These are phyloP conservation scores for Trichophyton verrucosum DNA, from an alignment of 2,329 filamentous ascomycete species.

Conservation along the genomic window DNA sequence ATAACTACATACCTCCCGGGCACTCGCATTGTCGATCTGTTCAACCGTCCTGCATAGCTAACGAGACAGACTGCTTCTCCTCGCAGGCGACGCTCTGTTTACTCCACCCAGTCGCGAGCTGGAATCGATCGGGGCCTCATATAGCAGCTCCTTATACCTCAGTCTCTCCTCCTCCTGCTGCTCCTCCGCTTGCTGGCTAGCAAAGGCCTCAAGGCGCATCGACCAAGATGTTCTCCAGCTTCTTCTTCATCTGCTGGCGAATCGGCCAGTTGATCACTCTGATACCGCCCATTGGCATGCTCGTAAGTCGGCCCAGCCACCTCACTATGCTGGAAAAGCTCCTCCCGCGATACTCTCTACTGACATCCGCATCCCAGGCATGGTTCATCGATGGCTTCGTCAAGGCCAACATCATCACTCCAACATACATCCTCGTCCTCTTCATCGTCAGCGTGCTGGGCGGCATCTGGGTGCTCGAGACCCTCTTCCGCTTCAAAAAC, in stretches of 20 bases:
- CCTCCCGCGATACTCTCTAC: neutral
- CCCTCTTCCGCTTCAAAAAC: constrained; percentile 46
- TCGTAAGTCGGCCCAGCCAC: constrained; percentile 27
- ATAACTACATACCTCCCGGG: neutral
- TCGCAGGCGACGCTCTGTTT: neutral
- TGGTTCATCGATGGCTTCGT: constrained; percentile 52
- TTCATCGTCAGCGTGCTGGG: constrained; percentile 54
- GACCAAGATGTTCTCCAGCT: constrained; percentile 37
- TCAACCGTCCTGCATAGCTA: neutral
- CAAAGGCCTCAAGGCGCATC: constrained; percentile 31
- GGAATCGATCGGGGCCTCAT: no score
- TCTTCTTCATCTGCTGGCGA: constrained; percentile 52
- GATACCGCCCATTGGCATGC: constrained; percentile 52
- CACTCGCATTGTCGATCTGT: constrained; percentile 1
- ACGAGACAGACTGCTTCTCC: no score
- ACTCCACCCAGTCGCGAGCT: neutral
- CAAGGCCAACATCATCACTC: constrained; percentile 45
- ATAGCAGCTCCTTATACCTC: no score
- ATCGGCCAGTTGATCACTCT: constrained; percentile 49
- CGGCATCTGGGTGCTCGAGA: constrained; percentile 49
- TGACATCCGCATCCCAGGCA: constrained; percentile 23
- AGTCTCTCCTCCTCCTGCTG: neutral
- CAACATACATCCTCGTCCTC: constrained; percentile 48
- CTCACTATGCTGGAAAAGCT: neutral
- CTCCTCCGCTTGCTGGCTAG: neutral